These are phyloP conservation scores for Atkinsonella texensis DNA, from an alignment of 2,329 filamentous ascomycete species.

Conservation along the genomic window DNA sequence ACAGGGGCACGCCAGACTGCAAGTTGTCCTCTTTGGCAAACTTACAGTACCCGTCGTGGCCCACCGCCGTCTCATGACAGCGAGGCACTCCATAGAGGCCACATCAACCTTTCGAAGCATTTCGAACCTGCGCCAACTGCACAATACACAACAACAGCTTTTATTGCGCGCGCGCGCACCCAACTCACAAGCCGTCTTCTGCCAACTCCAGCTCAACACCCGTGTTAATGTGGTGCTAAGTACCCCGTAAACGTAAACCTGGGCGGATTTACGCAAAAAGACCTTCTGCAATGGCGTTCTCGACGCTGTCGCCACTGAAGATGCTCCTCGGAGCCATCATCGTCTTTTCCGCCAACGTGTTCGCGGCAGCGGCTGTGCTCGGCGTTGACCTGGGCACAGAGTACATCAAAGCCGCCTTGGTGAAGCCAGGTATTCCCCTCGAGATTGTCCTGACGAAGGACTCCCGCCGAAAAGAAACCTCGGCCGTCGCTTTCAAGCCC, in stretches of 20 bases:
- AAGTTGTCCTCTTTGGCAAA: conserved; percentile 25
- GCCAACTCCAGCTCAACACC: not conserved
- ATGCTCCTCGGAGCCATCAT: conserved; percentile 26
- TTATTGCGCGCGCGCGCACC: not conserved
- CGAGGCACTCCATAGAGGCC: conserved; percentile 15
- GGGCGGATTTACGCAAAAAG: conserved; percentile 7
- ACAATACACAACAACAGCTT: not conserved
- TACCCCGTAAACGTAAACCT: not conserved
- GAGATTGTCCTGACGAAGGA: conserved; percentile 98
- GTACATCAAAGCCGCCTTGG: conserved; percentile 90
- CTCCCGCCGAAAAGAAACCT: conserved; percentile 87
- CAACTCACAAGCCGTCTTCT: not conserved
- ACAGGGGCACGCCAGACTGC: conserved; percentile 6
- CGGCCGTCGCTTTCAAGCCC: conserved; percentile 89
- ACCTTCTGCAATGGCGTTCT: conserved; percentile 22
- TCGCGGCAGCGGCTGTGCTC: conserved; percentile 60
- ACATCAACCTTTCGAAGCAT: conserved; percentile 19
- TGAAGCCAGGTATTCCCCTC: conserved; percentile 93
- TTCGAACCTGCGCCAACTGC: not conserved
- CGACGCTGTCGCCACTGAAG: conserved; percentile 23
- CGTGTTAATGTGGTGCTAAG: conserved; percentile 1
- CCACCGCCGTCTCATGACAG: conserved; percentile 9
- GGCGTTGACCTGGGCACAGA: conserved; percentile 92
- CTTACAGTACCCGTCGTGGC: conserved; percentile 1
- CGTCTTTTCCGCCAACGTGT: conserved; percentile 30